Evolutionary conservation across 73 alveolate genomes (phyloP), one percentile per base, ranked within the genome.

Genomic region (Durusdinium trenchii): DNA sequence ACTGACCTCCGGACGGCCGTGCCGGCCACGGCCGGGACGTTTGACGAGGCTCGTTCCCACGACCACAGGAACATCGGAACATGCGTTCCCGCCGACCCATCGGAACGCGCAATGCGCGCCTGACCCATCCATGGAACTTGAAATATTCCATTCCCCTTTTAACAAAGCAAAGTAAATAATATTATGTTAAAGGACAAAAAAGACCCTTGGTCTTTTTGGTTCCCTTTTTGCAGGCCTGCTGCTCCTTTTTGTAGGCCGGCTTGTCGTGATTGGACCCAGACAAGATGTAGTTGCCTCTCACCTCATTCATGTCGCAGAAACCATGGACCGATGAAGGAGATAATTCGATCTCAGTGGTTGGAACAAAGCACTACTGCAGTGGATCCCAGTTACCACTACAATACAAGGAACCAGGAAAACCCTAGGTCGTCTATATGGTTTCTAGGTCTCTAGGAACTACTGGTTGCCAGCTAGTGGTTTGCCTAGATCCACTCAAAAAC

Each of bases 171-270:
- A n/a, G n/a, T n/a, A n/a, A n/a, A n/a, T n/a, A n/a, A n/a, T n/a
- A n/a, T n/a, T n/a, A n/a, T n/a, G n/a, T n/a, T n/a, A n/a, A n/a
- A n/a, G 3, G n/a, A 60, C 73, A 60, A 60, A 60, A 60, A n/a
- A n/a, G n/a, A n/a, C n/a, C n/a, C n/a, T n/a, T n/a, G n/a, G n/a
- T n/a, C n/a, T n/a, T n/a, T n/a, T n/a, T n/a, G n/a, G n/a, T n/a
- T n/a, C n/a, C n/a, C 36, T 3, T 42, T 9, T 32, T 9, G 62
- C 64, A 2, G 38, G 90, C 98, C 96, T 89, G 43, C 81, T 92
- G 98, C 61, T 92, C 98, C 84, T 92, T 92, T 91, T 75, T 73
- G 98, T 75, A 94, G 4, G 93, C 93, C 30, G 99, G 94, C 83
- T 94, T 75, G 84, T 57, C 57, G 99, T 76, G 94, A 83, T 76